Conservation (phyloP, 2,329 filamentous ascomycete species). For the Beauveria asiatica region DNA sequence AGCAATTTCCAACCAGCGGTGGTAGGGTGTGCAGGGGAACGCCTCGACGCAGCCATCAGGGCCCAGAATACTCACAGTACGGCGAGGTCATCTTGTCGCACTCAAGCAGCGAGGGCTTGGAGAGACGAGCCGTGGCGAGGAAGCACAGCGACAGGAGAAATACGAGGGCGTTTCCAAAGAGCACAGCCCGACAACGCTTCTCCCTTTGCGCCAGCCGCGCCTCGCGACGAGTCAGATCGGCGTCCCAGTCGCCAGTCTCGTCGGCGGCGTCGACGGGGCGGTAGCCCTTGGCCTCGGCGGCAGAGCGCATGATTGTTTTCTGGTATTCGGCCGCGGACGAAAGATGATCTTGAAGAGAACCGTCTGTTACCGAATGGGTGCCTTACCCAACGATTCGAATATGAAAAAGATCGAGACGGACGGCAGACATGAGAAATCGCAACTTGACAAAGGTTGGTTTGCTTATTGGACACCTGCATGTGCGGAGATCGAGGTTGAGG, state of each 20-base stretch:
- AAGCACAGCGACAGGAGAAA: constrained; percentile 1
- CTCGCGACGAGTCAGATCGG: constrained; percentile 6
- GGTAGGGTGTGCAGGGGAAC: background rate
- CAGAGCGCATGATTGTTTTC: background rate
- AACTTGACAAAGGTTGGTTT: too few species aligned
- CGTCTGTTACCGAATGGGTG: too few species aligned
- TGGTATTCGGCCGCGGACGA: too few species aligned
- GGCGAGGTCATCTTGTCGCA: constrained; percentile 8
- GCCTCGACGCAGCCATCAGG: background rate
- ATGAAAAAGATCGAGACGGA: too few species aligned
- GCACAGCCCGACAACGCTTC: background rate
- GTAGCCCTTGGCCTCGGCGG: constrained; percentile 6
- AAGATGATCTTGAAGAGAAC: too few species aligned
- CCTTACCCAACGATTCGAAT: too few species aligned
- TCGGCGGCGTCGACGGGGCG: background rate
- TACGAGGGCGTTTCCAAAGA: background rate
- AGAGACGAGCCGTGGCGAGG: background rate
- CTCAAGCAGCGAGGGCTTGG: constrained; percentile 3
- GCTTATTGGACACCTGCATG: too few species aligned
- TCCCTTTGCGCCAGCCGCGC: constrained; percentile 1
- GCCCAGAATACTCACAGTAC: background rate
- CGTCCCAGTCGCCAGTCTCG: constrained; percentile 1
- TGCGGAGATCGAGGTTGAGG: too few species aligned
- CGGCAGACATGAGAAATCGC: too few species aligned
- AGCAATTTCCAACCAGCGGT: background rate